Conservation (phyloP, 2,329 filamentous ascomycete species). For the Pseudogymnoascus sp. region DNA sequence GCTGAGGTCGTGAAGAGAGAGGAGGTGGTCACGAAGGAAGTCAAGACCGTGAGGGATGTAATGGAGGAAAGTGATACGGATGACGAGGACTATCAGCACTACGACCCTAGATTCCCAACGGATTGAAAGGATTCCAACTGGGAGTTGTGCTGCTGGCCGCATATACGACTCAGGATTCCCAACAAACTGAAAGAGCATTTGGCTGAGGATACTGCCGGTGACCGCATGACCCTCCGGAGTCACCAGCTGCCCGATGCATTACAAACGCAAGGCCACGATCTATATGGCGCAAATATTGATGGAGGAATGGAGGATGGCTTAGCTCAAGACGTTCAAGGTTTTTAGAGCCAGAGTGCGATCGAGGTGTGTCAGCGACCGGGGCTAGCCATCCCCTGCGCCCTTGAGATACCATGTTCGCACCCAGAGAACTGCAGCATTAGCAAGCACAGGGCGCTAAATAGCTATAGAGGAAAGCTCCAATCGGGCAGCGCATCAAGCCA, state of each 20-base stretch:
- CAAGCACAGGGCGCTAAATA: not conserved
- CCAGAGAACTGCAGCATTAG: not conserved
- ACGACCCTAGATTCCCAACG: constrained; percentile 52
- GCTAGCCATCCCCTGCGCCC: not conserved
- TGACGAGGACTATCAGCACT: constrained; percentile 63
- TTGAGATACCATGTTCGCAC: not conserved
- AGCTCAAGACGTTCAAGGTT: not conserved
- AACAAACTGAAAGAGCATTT: not conserved
- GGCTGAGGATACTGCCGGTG: not conserved
- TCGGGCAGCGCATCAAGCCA: not conserved
- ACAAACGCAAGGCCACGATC: not conserved
- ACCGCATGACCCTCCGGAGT: not conserved
- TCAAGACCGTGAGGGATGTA: constrained; percentile 18
- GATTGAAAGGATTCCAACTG: constrained; percentile 36
- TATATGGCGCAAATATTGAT: not conserved
- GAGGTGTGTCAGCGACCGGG: not conserved
- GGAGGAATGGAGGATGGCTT: not conserved
- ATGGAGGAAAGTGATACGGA: constrained; percentile 52
- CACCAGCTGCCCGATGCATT: not conserved
- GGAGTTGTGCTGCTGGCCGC: not conserved
- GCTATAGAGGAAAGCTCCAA: not conserved
- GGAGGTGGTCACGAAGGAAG: constrained; percentile 24
- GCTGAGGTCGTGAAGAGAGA: constrained; percentile 20
- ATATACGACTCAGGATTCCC: not conserved
- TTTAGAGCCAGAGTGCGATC: not conserved